phyloP scores from a whole-genome alignment of 768 basidiomycete species.

The Amanita molliuscula region DNA sequence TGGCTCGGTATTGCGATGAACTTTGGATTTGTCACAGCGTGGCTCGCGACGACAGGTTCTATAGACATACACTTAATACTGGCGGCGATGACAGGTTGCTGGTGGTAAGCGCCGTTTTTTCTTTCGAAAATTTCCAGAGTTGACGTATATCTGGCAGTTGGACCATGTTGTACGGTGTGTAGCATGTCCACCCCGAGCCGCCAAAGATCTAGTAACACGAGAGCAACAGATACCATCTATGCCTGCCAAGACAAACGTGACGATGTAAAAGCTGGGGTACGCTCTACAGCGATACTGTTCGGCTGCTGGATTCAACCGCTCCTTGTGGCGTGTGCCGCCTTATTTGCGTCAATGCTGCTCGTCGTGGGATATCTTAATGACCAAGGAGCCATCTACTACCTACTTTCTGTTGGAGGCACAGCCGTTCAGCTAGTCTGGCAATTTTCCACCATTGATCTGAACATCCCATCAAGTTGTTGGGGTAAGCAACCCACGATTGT shows the following conservation, averaged over 20 bases:
- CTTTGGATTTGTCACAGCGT: constrained; percentile 40
- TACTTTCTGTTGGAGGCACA: constrained; percentile 35
- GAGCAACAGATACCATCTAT: constrained; percentile 51
- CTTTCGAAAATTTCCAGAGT: neutral
- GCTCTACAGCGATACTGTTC: constrained; percentile 69
- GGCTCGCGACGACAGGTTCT: constrained; percentile 27
- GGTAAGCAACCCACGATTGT: constrained; percentile 16
- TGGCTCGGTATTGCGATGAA: constrained; percentile 54
- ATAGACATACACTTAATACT: constrained; percentile 22
- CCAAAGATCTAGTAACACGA: neutral
- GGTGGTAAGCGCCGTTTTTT: constrained; percentile 26
- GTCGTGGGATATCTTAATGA: constrained; percentile 41
- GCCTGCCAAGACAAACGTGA: constrained; percentile 73
- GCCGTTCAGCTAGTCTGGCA: constrained; percentile 37
- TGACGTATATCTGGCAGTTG: constrained; percentile 19
- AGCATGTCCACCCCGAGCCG: neutral
- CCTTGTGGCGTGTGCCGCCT: constrained; percentile 38
- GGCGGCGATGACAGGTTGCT: constrained; percentile 29
- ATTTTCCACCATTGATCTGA: constrained; percentile 30
- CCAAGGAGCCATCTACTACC: constrained; percentile 38
- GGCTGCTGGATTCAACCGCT: constrained; percentile 48
- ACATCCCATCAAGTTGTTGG: constrained; percentile 36
- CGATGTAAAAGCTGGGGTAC: constrained; percentile 62
- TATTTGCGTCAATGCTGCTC: constrained; percentile 42
- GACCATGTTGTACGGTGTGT: constrained; percentile 38